These are phyloP conservation scores for Cryoendolithus antarcticus DNA, from an alignment of 2,329 filamentous ascomycete species.

Conservation along the genomic window DNA sequence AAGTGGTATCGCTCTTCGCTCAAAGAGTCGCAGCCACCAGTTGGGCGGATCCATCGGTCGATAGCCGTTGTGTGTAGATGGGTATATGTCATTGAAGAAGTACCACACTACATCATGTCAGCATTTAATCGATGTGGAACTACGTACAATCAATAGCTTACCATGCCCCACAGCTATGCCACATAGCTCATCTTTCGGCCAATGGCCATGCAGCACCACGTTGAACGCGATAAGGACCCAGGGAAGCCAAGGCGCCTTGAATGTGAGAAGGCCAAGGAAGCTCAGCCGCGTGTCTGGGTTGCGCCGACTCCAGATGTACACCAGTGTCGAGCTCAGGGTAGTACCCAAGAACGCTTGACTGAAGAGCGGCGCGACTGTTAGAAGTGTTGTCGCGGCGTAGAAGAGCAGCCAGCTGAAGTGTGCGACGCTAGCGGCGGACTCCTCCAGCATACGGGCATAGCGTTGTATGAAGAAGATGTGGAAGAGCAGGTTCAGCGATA, in stretches of 20 bases:
- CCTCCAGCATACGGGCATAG: conserved; percentile 88
- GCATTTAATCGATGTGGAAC: neutral
- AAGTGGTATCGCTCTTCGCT: conserved; percentile 25
- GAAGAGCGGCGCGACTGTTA: conserved; percentile 72
- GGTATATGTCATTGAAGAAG: conserved; percentile 95
- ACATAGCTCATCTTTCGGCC: conserved; percentile 93
- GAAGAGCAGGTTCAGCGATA: conserved; percentile 88
- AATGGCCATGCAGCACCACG: conserved; percentile 72
- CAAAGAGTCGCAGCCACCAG: conserved; percentile 85
- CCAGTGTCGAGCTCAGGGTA: conserved; percentile 78
- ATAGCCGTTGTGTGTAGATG: conserved; percentile 72
- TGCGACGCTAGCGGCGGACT: conserved; percentile 84
- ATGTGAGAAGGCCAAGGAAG: conserved; percentile 68
- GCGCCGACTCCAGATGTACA: conserved; percentile 94
- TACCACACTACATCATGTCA: conserved; percentile 58
- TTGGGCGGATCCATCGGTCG: conserved; percentile 76
- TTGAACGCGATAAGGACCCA: conserved; percentile 94
- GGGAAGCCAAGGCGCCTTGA: conserved; percentile 86
- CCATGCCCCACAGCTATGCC: conserved; percentile 84
- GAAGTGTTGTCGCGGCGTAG: conserved; percentile 68
- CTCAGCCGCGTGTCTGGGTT: conserved; percentile 87
- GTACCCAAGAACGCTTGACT: conserved; percentile 92
- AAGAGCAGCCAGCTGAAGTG: conserved; percentile 91
- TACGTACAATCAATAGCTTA: conserved; percentile 20
- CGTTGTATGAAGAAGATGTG: conserved; percentile 97